A percentile compares a stretch with the other conserved stretches of the same genome.
Conservation (phyloP, 2,329 filamentous ascomycete genomes). For the Fusarium foetens region DNA sequence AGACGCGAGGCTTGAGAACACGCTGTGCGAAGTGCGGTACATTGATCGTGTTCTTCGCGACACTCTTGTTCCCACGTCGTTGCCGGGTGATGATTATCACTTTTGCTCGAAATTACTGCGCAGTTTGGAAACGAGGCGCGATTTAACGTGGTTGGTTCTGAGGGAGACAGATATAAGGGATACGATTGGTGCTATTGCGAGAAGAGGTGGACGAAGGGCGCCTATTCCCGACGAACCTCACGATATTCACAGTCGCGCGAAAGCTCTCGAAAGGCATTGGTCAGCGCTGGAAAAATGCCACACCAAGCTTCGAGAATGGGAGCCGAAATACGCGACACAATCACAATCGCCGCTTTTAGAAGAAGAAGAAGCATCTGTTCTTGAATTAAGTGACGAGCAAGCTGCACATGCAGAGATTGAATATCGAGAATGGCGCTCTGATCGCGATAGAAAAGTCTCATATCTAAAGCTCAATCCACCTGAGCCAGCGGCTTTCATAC, state of each 20-base stretch:
- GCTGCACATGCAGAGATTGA: constrained; percentile 14
- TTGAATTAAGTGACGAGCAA: constrained; percentile 17
- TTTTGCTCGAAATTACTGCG: constrained; percentile 21
- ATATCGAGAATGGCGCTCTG: constrained; percentile 18
- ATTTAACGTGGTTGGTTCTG: constrained; percentile 19
- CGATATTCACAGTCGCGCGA: constrained; percentile 5
- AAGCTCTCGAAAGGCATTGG: constrained; percentile 22
- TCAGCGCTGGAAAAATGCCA: constrained; percentile 29
- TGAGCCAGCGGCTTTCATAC: constrained; percentile 1
- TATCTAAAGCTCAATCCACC: constrained; percentile 8
- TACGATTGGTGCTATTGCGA: constrained; percentile 21
- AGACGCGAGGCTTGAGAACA: constrained; percentile 23
- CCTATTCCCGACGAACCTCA: constrained; percentile 24
- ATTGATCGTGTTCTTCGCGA: constrained; percentile 20
- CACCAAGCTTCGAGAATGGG: constrained; percentile 26
- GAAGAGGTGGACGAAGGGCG: constrained; percentile 1
- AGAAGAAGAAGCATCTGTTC: not conserved
- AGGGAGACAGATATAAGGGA: constrained; percentile 19
- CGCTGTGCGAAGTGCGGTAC: constrained; percentile 27
- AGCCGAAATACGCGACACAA: constrained; percentile 14
- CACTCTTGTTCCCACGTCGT: constrained; percentile 18
- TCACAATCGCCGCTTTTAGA: not conserved
- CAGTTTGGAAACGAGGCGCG: constrained; percentile 26
- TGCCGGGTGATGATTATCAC: constrained; percentile 23
- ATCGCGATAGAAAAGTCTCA: constrained; percentile 17